Percentiles rank a stretch among this genome's conserved stretches.
Conservation (phyloP, 768 basidiomycete species). For the Naematelia aurantialba region DNA sequence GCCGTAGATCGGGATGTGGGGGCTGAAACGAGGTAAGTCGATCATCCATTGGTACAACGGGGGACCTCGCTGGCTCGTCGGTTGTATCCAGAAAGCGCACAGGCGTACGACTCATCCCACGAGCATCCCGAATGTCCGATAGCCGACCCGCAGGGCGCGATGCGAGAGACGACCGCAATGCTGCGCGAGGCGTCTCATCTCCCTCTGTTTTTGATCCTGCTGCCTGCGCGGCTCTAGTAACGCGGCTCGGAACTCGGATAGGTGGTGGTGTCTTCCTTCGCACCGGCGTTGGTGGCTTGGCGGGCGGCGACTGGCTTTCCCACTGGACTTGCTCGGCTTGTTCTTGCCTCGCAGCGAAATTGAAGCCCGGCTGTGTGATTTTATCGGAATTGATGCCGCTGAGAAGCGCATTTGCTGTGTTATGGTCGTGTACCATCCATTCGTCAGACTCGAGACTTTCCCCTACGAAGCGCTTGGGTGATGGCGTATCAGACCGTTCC, state of each 20-base stretch:
- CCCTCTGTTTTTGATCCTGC: neutral
- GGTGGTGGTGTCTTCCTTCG: neutral
- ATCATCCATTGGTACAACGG: neutral
- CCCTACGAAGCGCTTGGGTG: neutral
- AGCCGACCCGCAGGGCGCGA: neutral
- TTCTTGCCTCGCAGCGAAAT: slow-evolving; percentile 22
- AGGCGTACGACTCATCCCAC: too few species aligned
- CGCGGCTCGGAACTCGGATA: neutral
- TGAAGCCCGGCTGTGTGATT: slow-evolving; percentile 13
- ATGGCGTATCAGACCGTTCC: neutral
- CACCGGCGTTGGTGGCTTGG: neutral
- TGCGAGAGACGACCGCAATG: neutral
- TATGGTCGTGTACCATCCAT: neutral
- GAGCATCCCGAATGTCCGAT: neutral
- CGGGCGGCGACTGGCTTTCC: slow-evolving; percentile 25
- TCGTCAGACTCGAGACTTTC: neutral
- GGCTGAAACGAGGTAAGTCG: neutral
- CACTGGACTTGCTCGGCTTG: slow-evolving; percentile 29
- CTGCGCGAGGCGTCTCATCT: neutral
- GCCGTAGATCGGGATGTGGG: too few species aligned
- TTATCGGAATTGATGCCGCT: neutral
- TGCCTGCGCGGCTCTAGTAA: neutral
- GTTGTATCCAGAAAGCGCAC: neutral
- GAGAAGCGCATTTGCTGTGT: neutral
- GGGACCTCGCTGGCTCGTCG: too few species aligned